A percentile compares a stretch with the other conserved stretches of the same genome.
Conservation (phyloP, 345 rosid species). For the Dimocarpus longan region DNA sequence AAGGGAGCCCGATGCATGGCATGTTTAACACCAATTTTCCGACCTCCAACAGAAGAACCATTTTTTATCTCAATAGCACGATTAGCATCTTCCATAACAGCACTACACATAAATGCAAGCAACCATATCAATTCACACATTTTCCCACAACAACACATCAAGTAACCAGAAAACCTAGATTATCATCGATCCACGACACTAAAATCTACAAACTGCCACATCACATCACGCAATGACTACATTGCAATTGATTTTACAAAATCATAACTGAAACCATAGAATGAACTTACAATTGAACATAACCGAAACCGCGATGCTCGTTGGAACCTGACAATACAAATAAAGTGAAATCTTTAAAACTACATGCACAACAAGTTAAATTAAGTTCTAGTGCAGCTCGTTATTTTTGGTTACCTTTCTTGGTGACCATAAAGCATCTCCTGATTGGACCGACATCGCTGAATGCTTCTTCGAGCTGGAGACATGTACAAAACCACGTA, state of each 20-base stretch:
- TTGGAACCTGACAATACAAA: constrained; percentile 55
- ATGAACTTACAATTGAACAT: constrained; percentile 76
- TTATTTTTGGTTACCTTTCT: constrained; percentile 53
- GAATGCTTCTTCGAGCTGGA: constrained; percentile 82
- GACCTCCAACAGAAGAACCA: constrained; percentile 72
- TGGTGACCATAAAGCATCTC: constrained; percentile 84
- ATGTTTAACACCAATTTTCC: constrained; percentile 77
- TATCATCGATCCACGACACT: background rate
- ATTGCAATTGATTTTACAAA: background rate
- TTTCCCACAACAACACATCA: background rate
- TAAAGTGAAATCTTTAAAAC: background rate
- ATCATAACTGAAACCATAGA: background rate
- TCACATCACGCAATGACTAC: background rate
- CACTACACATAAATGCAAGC: constrained; percentile 44
- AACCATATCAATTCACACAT: background rate
- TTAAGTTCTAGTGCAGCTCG: background rate
- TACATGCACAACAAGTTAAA: background rate
- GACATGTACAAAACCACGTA: background rate
- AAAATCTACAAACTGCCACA: background rate
- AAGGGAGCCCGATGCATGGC: constrained; percentile 79
- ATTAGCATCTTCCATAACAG: constrained; percentile 81
- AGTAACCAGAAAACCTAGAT: background rate
- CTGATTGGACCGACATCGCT: constrained; percentile 94
- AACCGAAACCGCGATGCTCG: constrained; percentile 81
- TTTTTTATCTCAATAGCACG: constrained; percentile 79